Base-by-base conservation (phyloP, 108 stramenopile species). In the Pseudonitzschia multiseries region DNA sequence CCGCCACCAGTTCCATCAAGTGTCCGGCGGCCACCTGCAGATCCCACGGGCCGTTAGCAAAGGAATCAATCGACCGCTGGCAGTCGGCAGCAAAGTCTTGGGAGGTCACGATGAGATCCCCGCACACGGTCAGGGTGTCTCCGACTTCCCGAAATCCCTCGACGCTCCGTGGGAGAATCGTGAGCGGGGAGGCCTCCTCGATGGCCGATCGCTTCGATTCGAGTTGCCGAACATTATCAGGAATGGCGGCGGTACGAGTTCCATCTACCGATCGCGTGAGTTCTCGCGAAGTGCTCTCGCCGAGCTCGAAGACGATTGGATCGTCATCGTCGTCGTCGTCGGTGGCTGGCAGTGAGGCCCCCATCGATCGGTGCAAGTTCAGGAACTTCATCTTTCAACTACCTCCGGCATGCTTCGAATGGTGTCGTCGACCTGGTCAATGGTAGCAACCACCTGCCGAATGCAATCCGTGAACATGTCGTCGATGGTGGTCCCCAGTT, bases 281-380 rank as follows among this genome's bases (percentile, higher is more conserved):
- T 36, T 36, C 36, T 6, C 36, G 4, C 36, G 36, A 36, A 36
- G 36, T 36, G 36, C 36, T 36, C 36, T 36, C 36, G 4, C 36
- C 36, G 36, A 36, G 36, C 6, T 36, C 36, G 36, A 36, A 36
- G 4, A 18, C 46, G 46, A 48, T 18, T 14, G 18, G 46, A 18
- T 18, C 46, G 46, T 57, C 57, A 22, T 59, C 57, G 31, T 59
- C 57, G 12, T 59, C 21, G 24, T 59, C 57, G 31, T 26, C 57
- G n/a, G n/a, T n/a, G n/a, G n/a, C n/a, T n/a, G n/a, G n/a, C n/a
- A n/a, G n/a, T n/a, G n/a, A n/a, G n/a, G n/a, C 14, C 21, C 1
- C 24, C 14, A 6, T 22, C 26, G 57, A 27, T 27, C 5, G 24
- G n/a, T 26, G 57, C 31, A 5, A 59, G n/a, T 27, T 59, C 29